Evolutionary conservation across 345 rosid genomes (phyloP).

Genomic region (Ceriops decandra): DNA sequence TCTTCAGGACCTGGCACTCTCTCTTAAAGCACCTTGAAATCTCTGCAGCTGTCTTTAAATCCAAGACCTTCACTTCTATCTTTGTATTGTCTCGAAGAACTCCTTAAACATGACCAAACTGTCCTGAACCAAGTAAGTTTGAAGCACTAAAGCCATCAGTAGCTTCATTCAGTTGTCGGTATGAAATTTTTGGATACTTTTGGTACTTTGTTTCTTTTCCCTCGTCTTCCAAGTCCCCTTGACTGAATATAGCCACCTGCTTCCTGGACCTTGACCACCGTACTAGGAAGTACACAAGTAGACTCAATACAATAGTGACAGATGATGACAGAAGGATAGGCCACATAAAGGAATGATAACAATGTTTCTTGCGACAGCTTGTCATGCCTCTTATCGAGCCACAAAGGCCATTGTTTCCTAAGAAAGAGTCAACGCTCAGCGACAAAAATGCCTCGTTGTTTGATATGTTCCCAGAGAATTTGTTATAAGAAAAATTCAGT

Average conservation of each 20-base stretch:
- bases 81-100: conserved; percentile 66
- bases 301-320: conserved; percentile 43
- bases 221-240: conserved; percentile 46
- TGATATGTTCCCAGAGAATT: conserved; percentile 63
- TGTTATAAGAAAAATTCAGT: conserved; percentile 74
- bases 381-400: conserved; percentile 72
- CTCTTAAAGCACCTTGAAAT: conserved; percentile 63
- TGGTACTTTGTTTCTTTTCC: conserved; percentile 44
- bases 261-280: conserved; percentile 44
- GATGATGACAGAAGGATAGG: conserved; percentile 54
- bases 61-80: conserved; percentile 79
- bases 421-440: conserved; percentile 60
- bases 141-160: conserved; percentile 71
- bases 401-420: conserved; percentile 63
- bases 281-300: conserved; percentile 41
- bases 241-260: conserved; percentile 26
- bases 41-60: conserved; percentile 43
- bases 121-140: conserved; percentile 73
- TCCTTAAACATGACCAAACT: conserved; percentile 85
- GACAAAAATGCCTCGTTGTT: conserved; percentile 54
- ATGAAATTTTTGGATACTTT: conserved; percentile 61
- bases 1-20: conserved; percentile 73
- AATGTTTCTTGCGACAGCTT: conserved; percentile 46
- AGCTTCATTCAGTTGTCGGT: conserved; percentile 65
- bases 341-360: conserved; percentile 36